Evolutionary conservation across 2,329 filamentous ascomycete species (phyloP), one percentile per base, ranked within the genome.

Genomic region (Neocatenulostroma microsporum): DNA sequence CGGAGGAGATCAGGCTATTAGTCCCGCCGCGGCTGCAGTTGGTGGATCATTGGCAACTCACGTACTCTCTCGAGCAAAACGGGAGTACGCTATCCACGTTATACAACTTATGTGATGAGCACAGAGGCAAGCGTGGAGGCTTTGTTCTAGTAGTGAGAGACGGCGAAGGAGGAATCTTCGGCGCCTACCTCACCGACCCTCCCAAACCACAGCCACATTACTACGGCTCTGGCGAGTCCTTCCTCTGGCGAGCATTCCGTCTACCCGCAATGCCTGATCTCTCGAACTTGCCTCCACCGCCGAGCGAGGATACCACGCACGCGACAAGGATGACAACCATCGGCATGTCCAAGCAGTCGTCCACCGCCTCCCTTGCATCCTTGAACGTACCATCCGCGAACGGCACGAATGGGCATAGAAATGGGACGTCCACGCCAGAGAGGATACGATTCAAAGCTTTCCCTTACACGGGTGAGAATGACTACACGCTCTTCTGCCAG

Each of bases 201-300:
- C 88, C 89, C 9, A 84, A 82, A 50, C 84, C 86, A 0, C 70
- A 78, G 1, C 66, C 85, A 2, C 83, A 88, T 45, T 98, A 94
- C 68, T 98, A 84, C 61, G 91, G 91, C 53, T 95, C 86, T 10
- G 91, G 91, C 53, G 91, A 98, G 62, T 96, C 89, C 63, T 98
- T 93, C 61, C 75, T 93, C 46, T 93, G 85, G 85, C 77, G 83
- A 31, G 82, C 84, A 1, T 78, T 78, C 30, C 64, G 82, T 3
- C 67, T 88, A 21, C 69, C 78, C 2, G 63, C 76, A 0, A 56
- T 74, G 7, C 60, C 70, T 2, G 67, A 72, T 41, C 61, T 72
- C 11, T 60, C 68, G 3, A 68, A 67, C 9, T 68, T 86, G 0
- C 83, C 83, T 1, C 82, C 80, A 0, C 83, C 81, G 0, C 84